Evolutionary conservation across 1,284 basidiomycete genomes (phyloP).

Genomic region (Phlebopus sp.): DNA sequence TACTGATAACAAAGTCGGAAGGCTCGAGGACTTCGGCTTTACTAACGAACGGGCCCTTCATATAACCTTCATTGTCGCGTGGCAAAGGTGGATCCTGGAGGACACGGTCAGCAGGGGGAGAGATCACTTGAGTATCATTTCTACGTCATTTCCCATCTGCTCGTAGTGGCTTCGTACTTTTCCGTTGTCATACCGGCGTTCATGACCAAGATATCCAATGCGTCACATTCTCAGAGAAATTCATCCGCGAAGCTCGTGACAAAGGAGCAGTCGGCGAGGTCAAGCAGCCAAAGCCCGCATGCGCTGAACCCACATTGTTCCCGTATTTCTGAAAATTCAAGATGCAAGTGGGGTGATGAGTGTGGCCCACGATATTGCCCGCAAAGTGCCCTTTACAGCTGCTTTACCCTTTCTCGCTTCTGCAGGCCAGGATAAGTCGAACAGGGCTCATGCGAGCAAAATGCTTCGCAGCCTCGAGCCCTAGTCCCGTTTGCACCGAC

Average conservation of each 20-base stretch:
- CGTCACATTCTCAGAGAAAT: conserved; percentile 34
- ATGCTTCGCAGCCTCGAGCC: conserved; percentile 43
- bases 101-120: not conserved
- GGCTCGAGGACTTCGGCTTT: conserved; percentile 33
- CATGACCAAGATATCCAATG: conserved; percentile 39
- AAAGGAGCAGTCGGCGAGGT: conserved; percentile 37
- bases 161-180: conserved; percentile 26
- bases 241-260: conserved; percentile 37
- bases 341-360: too few relatives aligned
- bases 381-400: conserved; percentile 29
- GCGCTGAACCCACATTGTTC: conserved; percentile 31
- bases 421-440: conserved; percentile 40
- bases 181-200: conserved; percentile 34
- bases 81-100: conserved; percentile 42
- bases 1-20: conserved; percentile 44
- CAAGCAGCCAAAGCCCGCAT: conserved; percentile 37
- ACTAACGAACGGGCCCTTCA: conserved; percentile 40
- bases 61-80: conserved; percentile 26
- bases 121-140: not conserved
- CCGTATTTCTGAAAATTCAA: conserved; percentile 33
- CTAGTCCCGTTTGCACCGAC: conserved; percentile 44
- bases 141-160: conserved; percentile 42
- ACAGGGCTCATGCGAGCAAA: conserved; percentile 42
- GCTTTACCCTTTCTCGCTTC: conserved; percentile 36
- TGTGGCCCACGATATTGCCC: too few relatives aligned